Evolutionary conservation across 495 filamentous ascomycete genomes (phyloP).

Genomic region (Sabuloglossum arenarium): DNA sequence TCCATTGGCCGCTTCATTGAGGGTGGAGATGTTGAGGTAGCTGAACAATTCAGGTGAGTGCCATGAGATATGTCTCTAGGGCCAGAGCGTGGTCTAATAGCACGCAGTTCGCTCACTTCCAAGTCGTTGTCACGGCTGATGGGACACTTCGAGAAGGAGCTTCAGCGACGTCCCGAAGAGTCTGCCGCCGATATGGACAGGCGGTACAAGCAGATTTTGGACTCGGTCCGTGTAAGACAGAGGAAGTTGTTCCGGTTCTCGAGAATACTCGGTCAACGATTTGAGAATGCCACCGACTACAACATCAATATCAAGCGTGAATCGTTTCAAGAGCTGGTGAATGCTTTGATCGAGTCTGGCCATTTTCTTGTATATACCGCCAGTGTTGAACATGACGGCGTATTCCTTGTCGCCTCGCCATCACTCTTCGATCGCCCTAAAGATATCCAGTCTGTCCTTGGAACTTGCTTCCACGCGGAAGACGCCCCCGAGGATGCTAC

Average conservation of each 20-base stretch:
- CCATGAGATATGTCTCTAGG: conserved; percentile 6
- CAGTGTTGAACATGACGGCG: conserved; percentile 44
- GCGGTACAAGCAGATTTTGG: conserved; percentile 81
- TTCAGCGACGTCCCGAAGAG: conserved; percentile 64
- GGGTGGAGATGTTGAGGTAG: conserved; percentile 87
- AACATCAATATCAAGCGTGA: conserved; percentile 43
- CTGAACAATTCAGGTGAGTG: conserved; percentile 76
- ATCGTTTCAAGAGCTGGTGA: conserved; percentile 46
- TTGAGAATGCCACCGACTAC: conserved; percentile 92
- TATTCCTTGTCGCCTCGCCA: conserved; percentile 72
- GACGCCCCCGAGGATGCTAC: conserved; percentile 45
- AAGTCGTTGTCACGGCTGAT: conserved; percentile 76
- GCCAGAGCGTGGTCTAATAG: neutral
- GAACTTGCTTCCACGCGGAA: conserved; percentile 70
- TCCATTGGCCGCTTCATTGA: conserved; percentile 73
- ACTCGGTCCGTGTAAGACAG: conserved; percentile 89
- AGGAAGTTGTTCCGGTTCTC: conserved; percentile 74
- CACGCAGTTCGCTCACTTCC: conserved; percentile 51
- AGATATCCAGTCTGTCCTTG: conserved; percentile 68
- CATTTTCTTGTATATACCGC: conserved; percentile 65
- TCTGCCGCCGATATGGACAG: conserved; percentile 79
- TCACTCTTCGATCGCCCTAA: conserved; percentile 48
- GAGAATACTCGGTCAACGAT: conserved; percentile 68
- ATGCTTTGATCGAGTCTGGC: conserved; percentile 60
- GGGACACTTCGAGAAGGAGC: conserved; percentile 76